phyloP scores from a whole-genome alignment of 1,139 yeast genomes.

The Debaryomycetaceae sp. region DNA sequence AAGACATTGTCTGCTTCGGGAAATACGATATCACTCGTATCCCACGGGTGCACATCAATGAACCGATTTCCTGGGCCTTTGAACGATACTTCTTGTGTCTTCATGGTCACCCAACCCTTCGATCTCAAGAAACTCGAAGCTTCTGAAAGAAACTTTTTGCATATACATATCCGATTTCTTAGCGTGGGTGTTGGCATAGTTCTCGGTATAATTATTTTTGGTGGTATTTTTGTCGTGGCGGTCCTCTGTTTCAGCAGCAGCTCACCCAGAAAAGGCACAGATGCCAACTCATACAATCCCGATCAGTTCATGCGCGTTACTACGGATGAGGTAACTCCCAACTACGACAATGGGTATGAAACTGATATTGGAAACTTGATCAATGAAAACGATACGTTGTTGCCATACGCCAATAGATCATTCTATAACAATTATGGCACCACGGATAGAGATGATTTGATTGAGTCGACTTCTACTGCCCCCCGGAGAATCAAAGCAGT shows the following conservation, averaged over 20 bases:
- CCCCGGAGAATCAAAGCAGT: constrained; percentile 22
- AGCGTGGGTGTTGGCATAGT: constrained; percentile 66
- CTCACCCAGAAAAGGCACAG: constrained; percentile 1
- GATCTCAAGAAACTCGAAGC: constrained; percentile 54
- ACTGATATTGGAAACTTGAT: constrained; percentile 41
- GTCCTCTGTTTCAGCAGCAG: constrained; percentile 26
- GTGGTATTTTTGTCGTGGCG: constrained; percentile 26
- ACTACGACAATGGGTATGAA: constrained; percentile 42
- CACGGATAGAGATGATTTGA: constrained; percentile 3
- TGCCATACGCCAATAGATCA: constrained; percentile 23
- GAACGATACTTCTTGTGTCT: constrained; percentile 45
- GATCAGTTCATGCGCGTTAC: constrained; percentile 40
- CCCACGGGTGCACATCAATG: constrained; percentile 63
- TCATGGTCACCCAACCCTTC: constrained; percentile 66
- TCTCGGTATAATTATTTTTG: constrained; percentile 49
- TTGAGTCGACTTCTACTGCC: constrained; percentile 1
- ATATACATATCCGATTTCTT: constrained; percentile 59
- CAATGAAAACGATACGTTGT: constrained; percentile 29
- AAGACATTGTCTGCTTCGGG: constrained; percentile 42
- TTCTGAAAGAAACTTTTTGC: constrained; percentile 38
- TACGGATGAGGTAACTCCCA: constrained; percentile 22
- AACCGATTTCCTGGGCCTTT: constrained; percentile 8
- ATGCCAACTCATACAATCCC: constrained; percentile 12
- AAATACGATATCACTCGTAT: constrained; percentile 61
- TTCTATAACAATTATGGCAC: constrained; percentile 18